phyloP scores from a whole-genome alignment of 768 basidiomycete species.

The Lactarius indigo region DNA sequence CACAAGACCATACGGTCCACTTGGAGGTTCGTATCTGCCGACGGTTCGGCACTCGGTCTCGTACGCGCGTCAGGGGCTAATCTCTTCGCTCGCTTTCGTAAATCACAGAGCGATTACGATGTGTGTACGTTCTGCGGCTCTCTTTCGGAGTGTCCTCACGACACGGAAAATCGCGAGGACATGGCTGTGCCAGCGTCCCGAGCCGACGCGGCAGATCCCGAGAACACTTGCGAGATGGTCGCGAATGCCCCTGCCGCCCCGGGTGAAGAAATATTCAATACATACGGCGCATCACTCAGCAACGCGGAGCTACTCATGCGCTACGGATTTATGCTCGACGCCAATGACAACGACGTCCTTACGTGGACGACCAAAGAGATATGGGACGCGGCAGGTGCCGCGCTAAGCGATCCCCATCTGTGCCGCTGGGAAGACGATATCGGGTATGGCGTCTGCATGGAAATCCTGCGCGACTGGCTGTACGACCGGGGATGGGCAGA shows the following conservation, averaged over 20 bases:
- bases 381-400: conserved; percentile 28
- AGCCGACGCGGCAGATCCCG: conserved; percentile 17
- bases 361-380: conserved; percentile 28
- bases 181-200: not conserved
- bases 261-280: conserved; percentile 66
- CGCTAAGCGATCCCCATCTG: conserved; percentile 4
- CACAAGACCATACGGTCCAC: conserved; percentile 64
- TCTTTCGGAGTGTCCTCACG: conserved; percentile 65
- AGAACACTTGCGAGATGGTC: conserved; percentile 59
- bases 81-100: conserved; percentile 7
- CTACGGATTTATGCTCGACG: conserved; percentile 75
- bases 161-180: conserved; percentile 32
- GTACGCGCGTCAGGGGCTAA: not conserved
- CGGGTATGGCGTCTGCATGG: conserved; percentile 14
- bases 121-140: conserved; percentile 75
- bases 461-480: conserved; percentile 24
- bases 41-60: not conserved
- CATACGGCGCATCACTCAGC: conserved; percentile 62
- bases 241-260: conserved; percentile 49
- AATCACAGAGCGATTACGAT: conserved; percentile 59
- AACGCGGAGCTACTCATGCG: conserved; percentile 64
- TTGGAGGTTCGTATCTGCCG: conserved; percentile 51
- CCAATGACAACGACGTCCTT: conserved; percentile 63
- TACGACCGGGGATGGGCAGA: conserved; percentile 20
- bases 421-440: conserved; percentile 5